Evolutionary conservation across 129 eudicot species (phyloP).

Genomic region (Solidago caesia): DNA sequence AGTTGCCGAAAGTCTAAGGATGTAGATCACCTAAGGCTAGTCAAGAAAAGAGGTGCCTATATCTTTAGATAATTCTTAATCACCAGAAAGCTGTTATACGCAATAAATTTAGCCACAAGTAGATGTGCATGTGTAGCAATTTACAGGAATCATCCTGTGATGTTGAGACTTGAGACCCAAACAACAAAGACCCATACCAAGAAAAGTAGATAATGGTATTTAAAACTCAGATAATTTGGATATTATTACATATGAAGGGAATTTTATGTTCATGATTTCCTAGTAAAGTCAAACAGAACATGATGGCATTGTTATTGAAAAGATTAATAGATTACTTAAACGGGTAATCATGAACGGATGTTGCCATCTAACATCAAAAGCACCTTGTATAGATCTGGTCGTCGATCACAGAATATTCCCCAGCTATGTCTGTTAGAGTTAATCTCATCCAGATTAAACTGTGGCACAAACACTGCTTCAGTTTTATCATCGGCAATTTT

Average conservation of each 20-base stretch:
- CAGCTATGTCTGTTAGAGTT: slow-evolving; percentile 83
- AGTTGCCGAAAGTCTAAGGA: background rate
- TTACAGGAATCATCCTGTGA: slow-evolving; percentile 25
- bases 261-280: slow-evolving; percentile 29
- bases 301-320: slow-evolving; percentile 22
- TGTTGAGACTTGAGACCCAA: slow-evolving; percentile 9
- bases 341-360: slow-evolving; percentile 48
- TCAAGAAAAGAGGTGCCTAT: background rate
- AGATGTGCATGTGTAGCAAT: slow-evolving; percentile 20
- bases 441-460: slow-evolving; percentile 78
- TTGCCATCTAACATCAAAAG: slow-evolving; percentile 92
- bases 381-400: slow-evolving; percentile 95
- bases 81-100: slow-evolving; percentile 8
- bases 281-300: slow-evolving; percentile 25
- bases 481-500: too few species aligned
- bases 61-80: slow-evolving; percentile 15
- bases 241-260: slow-evolving; percentile 23
- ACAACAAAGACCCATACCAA: slow-evolving; percentile 25
- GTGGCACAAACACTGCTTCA: slow-evolving; percentile 76
- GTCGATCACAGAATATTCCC: slow-evolving; percentile 95
- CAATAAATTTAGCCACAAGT: background rate
- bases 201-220: slow-evolving; percentile 6
- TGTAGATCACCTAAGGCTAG: background rate
- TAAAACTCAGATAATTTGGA: slow-evolving; percentile 15
- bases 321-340: slow-evolving; percentile 9